phyloP scores from a whole-genome alignment of 2,329 filamentous ascomycete genomes.

The Calycina marina region DNA sequence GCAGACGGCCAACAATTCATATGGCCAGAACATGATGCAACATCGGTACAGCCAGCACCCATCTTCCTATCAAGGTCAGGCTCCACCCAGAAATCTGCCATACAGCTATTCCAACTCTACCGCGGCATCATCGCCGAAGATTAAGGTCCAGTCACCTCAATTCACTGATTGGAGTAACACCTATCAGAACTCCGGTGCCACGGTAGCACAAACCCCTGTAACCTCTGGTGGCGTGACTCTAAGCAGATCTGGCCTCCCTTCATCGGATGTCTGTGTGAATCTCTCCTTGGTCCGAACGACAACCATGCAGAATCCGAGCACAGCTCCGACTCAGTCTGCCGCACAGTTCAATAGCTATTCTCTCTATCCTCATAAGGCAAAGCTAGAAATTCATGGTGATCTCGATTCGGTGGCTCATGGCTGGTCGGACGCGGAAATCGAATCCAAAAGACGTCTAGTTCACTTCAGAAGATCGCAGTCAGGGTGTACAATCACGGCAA shows the following conservation, averaged over 20 bases:
- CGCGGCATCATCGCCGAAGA: slow-evolving; percentile 26
- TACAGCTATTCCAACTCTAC: slow-evolving; percentile 29
- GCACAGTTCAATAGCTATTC: slow-evolving; percentile 32
- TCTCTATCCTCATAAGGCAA: slow-evolving; percentile 68
- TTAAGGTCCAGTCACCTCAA: slow-evolving; percentile 33
- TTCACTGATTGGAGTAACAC: slow-evolving; percentile 31
- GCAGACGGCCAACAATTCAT: slow-evolving; percentile 31
- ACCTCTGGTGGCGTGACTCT: slow-evolving; percentile 23
- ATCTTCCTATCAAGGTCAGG: slow-evolving; percentile 18
- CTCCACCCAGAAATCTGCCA: slow-evolving; percentile 27
- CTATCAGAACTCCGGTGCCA: slow-evolving; percentile 29
- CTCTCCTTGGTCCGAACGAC: slow-evolving; percentile 54
- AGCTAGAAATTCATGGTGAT: slow-evolving; percentile 73
- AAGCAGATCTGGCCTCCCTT: slow-evolving; percentile 13
- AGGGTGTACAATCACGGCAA: slow-evolving; percentile 67
- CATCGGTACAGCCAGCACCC: slow-evolving; percentile 22
- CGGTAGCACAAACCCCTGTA: slow-evolving; percentile 28
- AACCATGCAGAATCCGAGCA: slow-evolving; percentile 39
- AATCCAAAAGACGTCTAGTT: slow-evolving; percentile 68
- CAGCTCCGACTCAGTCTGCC: slow-evolving; percentile 31
- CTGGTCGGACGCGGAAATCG: slow-evolving; percentile 73
- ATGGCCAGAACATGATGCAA: slow-evolving; percentile 23
- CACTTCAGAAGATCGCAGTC: slow-evolving; percentile 73
- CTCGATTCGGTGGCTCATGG: slow-evolving; percentile 68
- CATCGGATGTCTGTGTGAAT: slow-evolving; percentile 24